Evolutionary conservation across 2,329 filamentous ascomycete species (phyloP).

Genomic region (Diaporthe caulivora): DNA sequence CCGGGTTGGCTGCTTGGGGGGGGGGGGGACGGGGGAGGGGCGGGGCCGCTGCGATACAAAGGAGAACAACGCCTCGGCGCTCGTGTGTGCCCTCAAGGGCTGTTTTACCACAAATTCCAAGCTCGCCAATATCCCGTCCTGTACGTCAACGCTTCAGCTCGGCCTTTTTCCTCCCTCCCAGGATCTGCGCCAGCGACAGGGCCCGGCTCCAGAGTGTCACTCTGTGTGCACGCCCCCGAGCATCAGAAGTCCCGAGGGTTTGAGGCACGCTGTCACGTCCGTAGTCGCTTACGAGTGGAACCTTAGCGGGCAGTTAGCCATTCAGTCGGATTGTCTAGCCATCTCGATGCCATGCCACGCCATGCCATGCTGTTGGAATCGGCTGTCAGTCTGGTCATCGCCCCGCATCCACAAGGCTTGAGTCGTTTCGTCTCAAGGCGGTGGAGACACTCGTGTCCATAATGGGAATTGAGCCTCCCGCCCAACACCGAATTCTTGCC

Average conservation of each 20-base stretch:
- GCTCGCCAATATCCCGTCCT: conserved; percentile 23
- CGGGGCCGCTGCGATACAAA: conserved; percentile 25
- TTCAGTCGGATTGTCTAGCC: conserved; percentile 2
- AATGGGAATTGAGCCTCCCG: not conserved
- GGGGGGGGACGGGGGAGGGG: not conserved
- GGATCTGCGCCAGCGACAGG: conserved; percentile 29
- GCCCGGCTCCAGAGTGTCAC: conserved; percentile 24
- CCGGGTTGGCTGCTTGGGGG: not conserved
- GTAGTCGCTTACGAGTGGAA: conserved; percentile 28
- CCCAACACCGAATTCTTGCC: conserved; percentile 2
- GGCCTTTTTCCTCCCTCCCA: conserved; percentile 10
- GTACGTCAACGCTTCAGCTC: conserved; percentile 24
- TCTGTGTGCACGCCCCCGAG: conserved; percentile 20
- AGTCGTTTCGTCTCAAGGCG: conserved; percentile 19
- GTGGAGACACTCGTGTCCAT: not conserved
- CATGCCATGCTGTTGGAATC: conserved; percentile 15
- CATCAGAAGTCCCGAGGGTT: conserved; percentile 16
- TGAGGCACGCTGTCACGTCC: conserved; percentile 28
- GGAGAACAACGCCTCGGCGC: conserved; percentile 27
- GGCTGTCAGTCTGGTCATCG: conserved; percentile 17
- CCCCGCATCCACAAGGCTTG: conserved; percentile 17
- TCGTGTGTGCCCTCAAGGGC: conserved; percentile 10
- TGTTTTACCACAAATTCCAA: conserved; percentile 29
- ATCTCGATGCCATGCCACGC: conserved; percentile 8
- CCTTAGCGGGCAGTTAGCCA: not conserved